Evolutionary conservation across 2,329 filamentous ascomycete species (phyloP).

Genomic region (Aspergillus sp.): DNA sequence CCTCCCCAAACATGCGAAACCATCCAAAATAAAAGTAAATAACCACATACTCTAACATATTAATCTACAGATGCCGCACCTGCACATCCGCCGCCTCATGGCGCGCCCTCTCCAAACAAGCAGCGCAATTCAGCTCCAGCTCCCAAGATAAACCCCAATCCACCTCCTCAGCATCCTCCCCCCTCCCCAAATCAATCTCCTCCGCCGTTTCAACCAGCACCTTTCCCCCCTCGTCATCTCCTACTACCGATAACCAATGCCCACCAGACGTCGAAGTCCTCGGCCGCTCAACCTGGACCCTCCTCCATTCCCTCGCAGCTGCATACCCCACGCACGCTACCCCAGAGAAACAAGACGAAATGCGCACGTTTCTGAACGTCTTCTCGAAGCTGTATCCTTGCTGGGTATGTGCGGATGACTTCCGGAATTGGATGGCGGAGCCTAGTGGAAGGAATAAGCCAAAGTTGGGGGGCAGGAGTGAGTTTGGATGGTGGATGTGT

Average conservation of each 20-base stretch:
- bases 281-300: conserved; percentile 84
- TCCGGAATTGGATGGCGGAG: conserved; percentile 69
- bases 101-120: conserved; percentile 39
- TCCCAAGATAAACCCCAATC: conserved; percentile 29
- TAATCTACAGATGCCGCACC: conserved; percentile 38
- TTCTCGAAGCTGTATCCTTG: conserved; percentile 90
- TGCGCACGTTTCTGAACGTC: conserved; percentile 67
- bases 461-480: conserved; percentile 44
- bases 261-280: conserved; percentile 84
- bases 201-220: conserved; percentile 9
- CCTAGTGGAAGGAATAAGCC: conserved; percentile 55
- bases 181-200: conserved; percentile 27
- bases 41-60: background rate
- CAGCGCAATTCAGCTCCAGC: conserved; percentile 15
- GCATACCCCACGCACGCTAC: conserved; percentile 70
- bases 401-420: conserved; percentile 91
- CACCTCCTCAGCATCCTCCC: conserved; percentile 5
- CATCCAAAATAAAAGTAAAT: background rate
- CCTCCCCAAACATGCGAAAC: background rate
- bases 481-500: conserved; percentile 46
- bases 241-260: conserved; percentile 58
- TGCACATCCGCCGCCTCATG: conserved; percentile 44
- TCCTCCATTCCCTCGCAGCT: conserved; percentile 86
- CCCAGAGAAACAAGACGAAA: conserved; percentile 63
- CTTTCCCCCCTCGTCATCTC: conserved; percentile 29